Evolutionary conservation across 805 yeast species (phyloP), one percentile per base, ranked within the genome.

Genomic region (Lipomyces sp.): DNA sequence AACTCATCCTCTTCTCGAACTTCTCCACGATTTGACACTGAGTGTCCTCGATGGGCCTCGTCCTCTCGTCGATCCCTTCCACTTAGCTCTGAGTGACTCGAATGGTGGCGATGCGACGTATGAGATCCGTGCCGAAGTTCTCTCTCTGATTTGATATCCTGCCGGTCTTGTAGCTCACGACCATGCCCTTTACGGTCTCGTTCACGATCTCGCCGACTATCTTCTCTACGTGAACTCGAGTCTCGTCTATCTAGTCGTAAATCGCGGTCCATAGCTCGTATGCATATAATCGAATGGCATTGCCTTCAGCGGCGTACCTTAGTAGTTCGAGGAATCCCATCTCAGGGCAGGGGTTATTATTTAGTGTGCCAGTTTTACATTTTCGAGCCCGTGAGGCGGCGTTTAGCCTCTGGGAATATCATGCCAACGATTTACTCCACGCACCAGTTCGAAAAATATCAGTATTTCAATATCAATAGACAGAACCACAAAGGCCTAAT

Each of bases 1-100:
- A 55, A 24, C 55, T 35, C 50, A 18, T 56, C 39, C 34, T 42
- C 37, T 33, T 42, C 45, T 50, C 57, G 13, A 54, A 48, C 33
- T 45, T 59, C 57, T 24, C 30, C 51, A 24, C 30, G 48, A 42
- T 24, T 18, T 24, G 35, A 33, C 33, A 35, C 29, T 33, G 45
- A 8, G 8, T 5, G 24, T 2, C 59, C 53, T 55, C 51, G 30
- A 24, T 55, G 6, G 11, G 7, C 24, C 35, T 37, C 18, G 53
- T 37, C 58, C 11, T 7, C 15, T 18, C 33, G 29, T n/a, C 45
- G 53, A 51, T 51, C 55, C 34, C 55, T 11, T 13, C 3, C 24
- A n/a, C 11, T 32, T 13, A 32, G 10, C 34, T 51, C 34, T 32
- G 48, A 42, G 18, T 24, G 48, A 42, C 18, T 15, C 48, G 48